Conservation (phyloP, 2,329 filamentous ascomycete genomes). For the Penicillium thymicola region DNA sequence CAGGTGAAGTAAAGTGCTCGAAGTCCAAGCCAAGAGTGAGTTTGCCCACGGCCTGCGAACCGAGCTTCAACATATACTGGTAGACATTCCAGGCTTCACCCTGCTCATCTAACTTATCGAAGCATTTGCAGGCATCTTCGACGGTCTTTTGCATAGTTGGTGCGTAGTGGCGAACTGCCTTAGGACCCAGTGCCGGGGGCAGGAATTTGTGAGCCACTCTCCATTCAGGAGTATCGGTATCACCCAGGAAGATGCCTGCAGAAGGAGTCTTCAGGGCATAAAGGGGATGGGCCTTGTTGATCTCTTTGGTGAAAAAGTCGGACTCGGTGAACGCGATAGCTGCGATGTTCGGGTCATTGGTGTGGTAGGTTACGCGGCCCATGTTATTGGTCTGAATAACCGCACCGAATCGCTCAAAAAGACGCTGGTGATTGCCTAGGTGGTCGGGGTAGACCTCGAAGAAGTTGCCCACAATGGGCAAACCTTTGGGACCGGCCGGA, state of each 20-base stretch:
- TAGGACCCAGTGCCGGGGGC: constrained; percentile 9
- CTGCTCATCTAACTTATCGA: constrained; percentile 48
- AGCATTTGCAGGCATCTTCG: constrained; percentile 45
- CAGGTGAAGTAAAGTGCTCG: constrained; percentile 41
- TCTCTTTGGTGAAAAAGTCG: constrained; percentile 55
- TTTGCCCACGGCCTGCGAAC: constrained; percentile 45
- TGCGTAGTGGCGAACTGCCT: no score
- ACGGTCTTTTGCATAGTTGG: no score
- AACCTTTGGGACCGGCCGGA: constrained; percentile 11
- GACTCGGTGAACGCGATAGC: constrained; percentile 49
- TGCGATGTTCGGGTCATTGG: constrained; percentile 50
- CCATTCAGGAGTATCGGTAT: constrained; percentile 33
- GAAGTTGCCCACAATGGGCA: constrained; percentile 50
- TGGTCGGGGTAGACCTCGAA: constrained; percentile 57
- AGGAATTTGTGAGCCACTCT: constrained; percentile 56
- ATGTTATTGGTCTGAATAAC: constrained; percentile 53
- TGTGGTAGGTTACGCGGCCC: constrained; percentile 50
- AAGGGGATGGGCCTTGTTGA: constrained; percentile 36
- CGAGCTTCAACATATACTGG: constrained; percentile 50
- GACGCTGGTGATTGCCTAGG: constrained; percentile 54
- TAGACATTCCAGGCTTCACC: constrained; percentile 49
- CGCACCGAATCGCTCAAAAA: constrained; percentile 54
- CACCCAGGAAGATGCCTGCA: constrained; percentile 33
- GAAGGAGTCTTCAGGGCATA: constrained; percentile 24
- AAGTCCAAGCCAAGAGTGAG: constrained; percentile 46